Base-by-base conservation (phyloP, 768 basidiomycete species). In the Gautieria morchelliformis region DNA sequence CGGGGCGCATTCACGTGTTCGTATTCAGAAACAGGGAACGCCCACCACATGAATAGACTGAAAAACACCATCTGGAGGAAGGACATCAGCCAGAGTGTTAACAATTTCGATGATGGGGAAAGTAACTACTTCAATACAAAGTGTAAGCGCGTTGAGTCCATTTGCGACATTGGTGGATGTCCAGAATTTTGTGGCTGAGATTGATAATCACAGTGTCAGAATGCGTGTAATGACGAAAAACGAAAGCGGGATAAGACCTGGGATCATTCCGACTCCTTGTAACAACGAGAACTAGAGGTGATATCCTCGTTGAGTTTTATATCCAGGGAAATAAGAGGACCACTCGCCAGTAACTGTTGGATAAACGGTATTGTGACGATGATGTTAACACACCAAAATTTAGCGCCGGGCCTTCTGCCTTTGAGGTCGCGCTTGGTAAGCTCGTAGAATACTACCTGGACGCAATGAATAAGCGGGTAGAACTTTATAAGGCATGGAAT, bases 321-420 rank as follows among this genome's bases (percentile, higher is more conserved):
- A 10, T n/a, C 45, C n/a, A 33, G n/a, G 24, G 50, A 46, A 12
- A 24, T 14, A 22, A 32, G 9, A 14, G 4, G 46, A 4, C 1
- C 24, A 71, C 84, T 56, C 63, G 87, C 84, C 50, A 89, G 69
- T 63, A 91, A 86, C 1, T 79, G 75, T 64, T 93, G 93, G 67
- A 93, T 94, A 69, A 89, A 93, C 0, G 90, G 10, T 4, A 32
- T 10, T n/a, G 35, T 47, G 17, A 46, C 35, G 33, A 51, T 6
- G 69, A 52, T 60, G 27, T 94, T 94, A 74, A 95, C 92, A 3
- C 82, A 72, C 60, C 93, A 66, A 69, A 95, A 95, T 73, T 94
- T 94, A 24, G 85, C 81, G 27, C 93, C 71, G 20, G 92, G 93
- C 20, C 85, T 76, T 17, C 81, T 77, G 37, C 85, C 88, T 56